Conservation (phyloP, 306 rosid species). For the Spatholobus suberectus region DNA sequence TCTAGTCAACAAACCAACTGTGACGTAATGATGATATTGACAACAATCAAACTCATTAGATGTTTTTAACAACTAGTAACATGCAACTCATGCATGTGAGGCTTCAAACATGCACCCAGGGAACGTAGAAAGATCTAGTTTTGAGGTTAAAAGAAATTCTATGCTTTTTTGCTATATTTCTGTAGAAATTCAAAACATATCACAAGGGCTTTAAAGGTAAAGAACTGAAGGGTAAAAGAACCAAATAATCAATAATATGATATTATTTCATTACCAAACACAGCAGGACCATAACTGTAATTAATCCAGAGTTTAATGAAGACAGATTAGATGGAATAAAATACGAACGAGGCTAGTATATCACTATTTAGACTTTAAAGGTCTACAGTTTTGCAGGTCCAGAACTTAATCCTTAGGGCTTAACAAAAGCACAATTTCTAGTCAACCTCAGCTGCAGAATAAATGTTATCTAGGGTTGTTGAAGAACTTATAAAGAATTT, state of each 20-base stretch:
- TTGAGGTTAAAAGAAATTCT: neutral
- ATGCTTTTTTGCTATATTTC: neutral
- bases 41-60: neutral
- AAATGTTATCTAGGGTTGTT: neutral
- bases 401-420: neutral
- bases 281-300: neutral
- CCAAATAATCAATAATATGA: neutral
- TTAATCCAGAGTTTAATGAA: neutral
- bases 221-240: neutral
- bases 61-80: neutral
- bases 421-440: neutral
- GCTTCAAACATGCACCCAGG: slow-evolving; percentile 4
- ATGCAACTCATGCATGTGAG: slow-evolving; percentile 6
- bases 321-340: slow-evolving; percentile 3
- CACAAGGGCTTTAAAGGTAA: neutral
- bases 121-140: neutral
- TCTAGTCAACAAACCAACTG: neutral
- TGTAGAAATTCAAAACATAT: neutral
- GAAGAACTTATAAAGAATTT: neutral
- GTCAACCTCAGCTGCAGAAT: slow-evolving; percentile 4
- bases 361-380: neutral
- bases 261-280: neutral
- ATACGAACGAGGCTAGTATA: neutral
- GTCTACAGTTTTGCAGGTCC: neutral
- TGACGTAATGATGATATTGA: neutral